Conservation (phyloP, 2,329 filamentous ascomycete species). For the Penicillium sp. region DNA sequence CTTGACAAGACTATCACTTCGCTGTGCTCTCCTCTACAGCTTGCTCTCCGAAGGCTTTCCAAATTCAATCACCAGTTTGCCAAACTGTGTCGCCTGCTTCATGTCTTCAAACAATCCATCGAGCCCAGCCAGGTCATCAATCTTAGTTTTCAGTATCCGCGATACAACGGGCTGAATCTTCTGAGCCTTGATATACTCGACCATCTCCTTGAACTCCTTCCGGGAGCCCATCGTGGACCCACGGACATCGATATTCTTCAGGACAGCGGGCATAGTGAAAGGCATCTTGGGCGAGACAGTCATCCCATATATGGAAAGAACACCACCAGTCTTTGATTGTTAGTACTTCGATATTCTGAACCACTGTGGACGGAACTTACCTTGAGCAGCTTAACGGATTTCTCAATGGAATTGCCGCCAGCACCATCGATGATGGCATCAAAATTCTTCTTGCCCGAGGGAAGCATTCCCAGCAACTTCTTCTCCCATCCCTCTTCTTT, state of each 20-base stretch:
- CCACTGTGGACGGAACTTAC: conserved; percentile 31
- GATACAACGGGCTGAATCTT: conserved; percentile 73
- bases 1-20: too few relatives aligned
- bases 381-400: conserved; percentile 63
- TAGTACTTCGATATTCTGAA: conserved; percentile 4
- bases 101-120: conserved; percentile 82
- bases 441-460: conserved; percentile 61
- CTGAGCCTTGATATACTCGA: conserved; percentile 68
- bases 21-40: conserved; percentile 27
- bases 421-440: conserved; percentile 89
- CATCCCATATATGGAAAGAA: conserved; percentile 89
- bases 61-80: conserved; percentile 80
- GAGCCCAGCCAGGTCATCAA: conserved; percentile 72
- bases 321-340: conserved; percentile 58
- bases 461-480: conserved; percentile 53
- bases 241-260: conserved; percentile 80
- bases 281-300: conserved; percentile 78
- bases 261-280: conserved; percentile 73
- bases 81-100: conserved; percentile 79
- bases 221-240: conserved; percentile 89
- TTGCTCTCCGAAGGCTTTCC: conserved; percentile 38
- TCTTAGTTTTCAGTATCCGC: conserved; percentile 58
- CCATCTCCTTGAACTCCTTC: conserved; percentile 85
- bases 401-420: conserved; percentile 74
- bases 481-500: conserved; percentile 75